phyloP scores from a whole-genome alignment of 768 basidiomycete species.

The Strobilomyces dryophilus region DNA sequence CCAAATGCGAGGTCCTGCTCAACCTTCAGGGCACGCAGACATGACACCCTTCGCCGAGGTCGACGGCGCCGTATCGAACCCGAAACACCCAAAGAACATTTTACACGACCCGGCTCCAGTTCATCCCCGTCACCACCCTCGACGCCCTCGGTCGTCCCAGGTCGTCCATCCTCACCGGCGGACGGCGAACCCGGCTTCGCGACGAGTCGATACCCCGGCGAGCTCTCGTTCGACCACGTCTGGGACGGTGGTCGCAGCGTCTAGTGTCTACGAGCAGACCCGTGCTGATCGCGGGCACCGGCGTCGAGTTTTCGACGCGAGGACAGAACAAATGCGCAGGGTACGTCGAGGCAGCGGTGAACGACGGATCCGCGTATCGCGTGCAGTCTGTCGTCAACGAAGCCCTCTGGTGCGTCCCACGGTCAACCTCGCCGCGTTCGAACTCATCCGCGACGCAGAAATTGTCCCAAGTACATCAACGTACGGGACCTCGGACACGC shows the following conservation, averaged over 20 bases:
- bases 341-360: conserved; percentile 33
- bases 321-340: conserved; percentile 65
- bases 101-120: conserved; percentile 45
- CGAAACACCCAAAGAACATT: conserved; percentile 54
- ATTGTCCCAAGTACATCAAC: conserved; percentile 70
- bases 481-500: conserved; percentile 39
- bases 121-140: conserved; percentile 54
- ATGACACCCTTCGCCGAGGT: conserved; percentile 70
- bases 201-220: conserved; percentile 34
- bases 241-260: conserved; percentile 47
- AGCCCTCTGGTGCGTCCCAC: conserved; percentile 49
- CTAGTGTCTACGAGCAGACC: background rate
- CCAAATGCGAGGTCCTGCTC: conserved; percentile 82
- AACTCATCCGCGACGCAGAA: conserved; percentile 32
- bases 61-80: conserved; percentile 40
- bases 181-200: conserved; percentile 45
- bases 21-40: conserved; percentile 91
- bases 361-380: conserved; percentile 32
- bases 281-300: conserved; percentile 55
- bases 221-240: conserved; percentile 34
- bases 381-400: conserved; percentile 43
- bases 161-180: conserved; percentile 50
- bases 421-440: background rate
- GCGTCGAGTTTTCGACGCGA: conserved; percentile 55
- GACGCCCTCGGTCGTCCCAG: conserved; percentile 52